Conservation (phyloP, 225 moss, liverwort and hornwort genomes). For the Marchantia polymorpha region DNA sequence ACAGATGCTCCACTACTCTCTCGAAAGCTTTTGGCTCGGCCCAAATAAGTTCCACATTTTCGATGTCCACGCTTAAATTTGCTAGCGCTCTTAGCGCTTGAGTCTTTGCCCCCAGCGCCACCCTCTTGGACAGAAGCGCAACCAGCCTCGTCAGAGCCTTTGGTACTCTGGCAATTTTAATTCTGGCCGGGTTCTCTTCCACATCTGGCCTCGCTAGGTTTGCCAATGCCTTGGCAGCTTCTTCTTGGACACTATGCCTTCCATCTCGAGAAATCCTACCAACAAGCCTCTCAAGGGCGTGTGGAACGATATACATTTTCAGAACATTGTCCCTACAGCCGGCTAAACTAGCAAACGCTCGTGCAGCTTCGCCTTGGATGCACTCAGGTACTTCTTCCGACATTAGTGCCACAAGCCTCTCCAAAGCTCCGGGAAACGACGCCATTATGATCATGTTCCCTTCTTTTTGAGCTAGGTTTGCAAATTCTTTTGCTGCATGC, state of each 20-base stretch:
- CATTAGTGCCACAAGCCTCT: constrained; percentile 1
- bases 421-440: constrained; percentile 5
- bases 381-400: neutral
- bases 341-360: constrained; percentile 6
- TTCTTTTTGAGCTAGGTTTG: neutral
- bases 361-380: neutral
- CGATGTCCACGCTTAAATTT: neutral
- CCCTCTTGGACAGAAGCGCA: constrained; percentile 1
- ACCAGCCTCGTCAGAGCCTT: neutral
- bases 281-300: neutral
- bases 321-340: neutral
- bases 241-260: neutral
- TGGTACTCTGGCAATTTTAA: neutral
- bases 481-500: neutral
- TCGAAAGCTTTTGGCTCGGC: constrained; percentile 2
- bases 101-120: neutral
- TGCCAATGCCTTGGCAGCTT: constrained; percentile 9
- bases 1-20: neutral
- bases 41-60: neutral
- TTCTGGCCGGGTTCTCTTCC: neutral
- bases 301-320: neutral
- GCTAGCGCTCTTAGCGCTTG: neutral
- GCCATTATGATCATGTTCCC: neutral
- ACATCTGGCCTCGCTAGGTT: constrained; percentile 9
- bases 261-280: neutral